Base-by-base conservation (phyloP, 768 basidiomycete genomes). In the Mycena chlorophos region DNA sequence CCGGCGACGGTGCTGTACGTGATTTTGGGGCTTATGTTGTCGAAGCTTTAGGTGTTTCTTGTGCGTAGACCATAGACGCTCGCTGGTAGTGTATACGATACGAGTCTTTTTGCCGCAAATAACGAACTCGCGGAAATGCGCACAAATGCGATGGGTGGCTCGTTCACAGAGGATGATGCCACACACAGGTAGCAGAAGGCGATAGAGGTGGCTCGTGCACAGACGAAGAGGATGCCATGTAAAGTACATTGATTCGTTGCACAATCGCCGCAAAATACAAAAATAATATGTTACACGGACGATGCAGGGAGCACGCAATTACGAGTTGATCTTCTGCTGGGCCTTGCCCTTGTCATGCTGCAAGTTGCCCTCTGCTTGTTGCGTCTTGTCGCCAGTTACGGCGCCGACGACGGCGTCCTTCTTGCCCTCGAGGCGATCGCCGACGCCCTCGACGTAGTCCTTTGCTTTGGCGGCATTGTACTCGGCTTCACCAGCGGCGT, bases 1-100 rank as follows among this genome's bases (percentile, higher is more conserved):
- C 89, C 91, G 2, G 78, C 88, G n/a, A 91, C 86, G 51, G 84
- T 94, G 52, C 65, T 76, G 17, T 88, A 86, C 65, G 89, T 95
- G 47, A 79, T 95, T 40, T 65, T 91, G 25, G 93, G 89, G 1
- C 70, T 96, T 39, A 54, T 84, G 49, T 65, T 90, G 12, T 74
- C 85, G 1, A 83, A 81, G 60, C 63, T 83, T n/a, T 87, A 50
- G 46, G 10, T 34, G 31, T 34, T 8, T 8, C 31, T 17, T 34
- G 31, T 17, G 10, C 17, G 31, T 17, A n/a, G n/a, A n/a, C n/a
- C n/a, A n/a, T n/a, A n/a, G n/a, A n/a, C n/a, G n/a, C n/a, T n/a
- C n/a, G n/a, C n/a, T n/a, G n/a, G n/a, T n/a, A n/a, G n/a, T n/a
- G n/a, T n/a, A n/a, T n/a, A n/a, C n/a, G n/a, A n/a, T n/a, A n/a